Base-by-base conservation (phyloP, 23 red algal genomes). In the Gracilariopsis chorda region DNA sequence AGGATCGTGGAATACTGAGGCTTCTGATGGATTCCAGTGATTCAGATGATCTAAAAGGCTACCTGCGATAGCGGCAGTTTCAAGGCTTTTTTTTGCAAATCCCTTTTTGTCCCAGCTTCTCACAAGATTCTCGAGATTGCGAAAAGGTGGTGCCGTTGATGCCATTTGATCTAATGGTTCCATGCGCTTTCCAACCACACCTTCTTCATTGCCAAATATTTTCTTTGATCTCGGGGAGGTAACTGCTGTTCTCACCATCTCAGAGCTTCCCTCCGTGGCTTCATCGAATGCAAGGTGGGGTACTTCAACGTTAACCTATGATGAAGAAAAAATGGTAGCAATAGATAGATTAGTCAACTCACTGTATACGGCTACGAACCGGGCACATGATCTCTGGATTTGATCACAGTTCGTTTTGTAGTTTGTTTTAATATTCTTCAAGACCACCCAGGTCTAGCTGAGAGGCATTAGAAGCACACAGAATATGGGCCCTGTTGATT, bases 1-100 rank as follows among this genome's bases (percentile, higher is more conserved):
- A 21, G 84, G 84, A 44, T 95, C 92, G 62, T 95, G 60, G 39
- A 95, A 29, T 6, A 95, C 14, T 10, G 85, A 53, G 2, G 53
- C 51, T 44, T 72, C 74, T 24, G 72, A 82, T 3, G 47, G 17
- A 7, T 56, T 78, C 85, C 78, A 82, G 12, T 77, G 83, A 29
- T 33, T 36, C 36, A 84, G 60, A n/a, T 90, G 92, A n/a, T 82
- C 65, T 44, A 95, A 35, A 12, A 95, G 55, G 20, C 65, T 76
- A 13, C 36, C 19, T 14, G 77, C 51, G 1, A 61, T 51, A 27
- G 33, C 63, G 5, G 87, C 34, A 36, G 33, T 62, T 13, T 83
- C 25, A 16, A 34, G 34, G 6, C 21, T 19, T 2, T 33, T 33
- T 13, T 59, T 72, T 8, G 20, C 51, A 16, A 49, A 52, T 20